Percentiles rank a stretch among this genome's conserved stretches.
phyloP scores from a whole-genome alignment of 768 basidiomycete species.

The Lentinula guzmanii region DNA sequence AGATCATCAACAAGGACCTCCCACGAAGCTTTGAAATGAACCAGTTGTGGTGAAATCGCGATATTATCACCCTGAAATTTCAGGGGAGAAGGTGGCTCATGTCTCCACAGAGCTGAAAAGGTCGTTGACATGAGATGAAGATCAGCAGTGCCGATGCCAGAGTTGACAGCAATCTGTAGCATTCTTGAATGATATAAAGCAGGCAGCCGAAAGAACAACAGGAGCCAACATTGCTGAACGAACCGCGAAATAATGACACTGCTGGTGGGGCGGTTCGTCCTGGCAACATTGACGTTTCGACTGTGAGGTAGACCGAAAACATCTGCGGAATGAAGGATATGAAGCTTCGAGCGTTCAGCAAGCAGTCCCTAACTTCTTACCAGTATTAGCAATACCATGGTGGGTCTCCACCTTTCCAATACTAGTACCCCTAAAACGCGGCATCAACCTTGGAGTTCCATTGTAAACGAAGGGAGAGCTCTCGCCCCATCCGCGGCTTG shows the following conservation, averaged over 20 bases:
- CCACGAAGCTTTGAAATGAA: not conserved
- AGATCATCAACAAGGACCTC: conserved; percentile 3
- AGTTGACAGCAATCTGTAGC: not conserved
- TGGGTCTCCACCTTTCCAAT: too few relatives aligned
- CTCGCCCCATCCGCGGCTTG: not conserved
- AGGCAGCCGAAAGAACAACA: not conserved
- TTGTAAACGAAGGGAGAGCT: not conserved
- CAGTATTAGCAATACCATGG: not conserved
- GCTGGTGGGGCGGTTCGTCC: not conserved
- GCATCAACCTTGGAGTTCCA: not conserved
- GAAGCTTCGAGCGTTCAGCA: not conserved
- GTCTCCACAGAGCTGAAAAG: not conserved
- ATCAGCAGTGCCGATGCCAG: not conserved
- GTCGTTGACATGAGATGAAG: not conserved
- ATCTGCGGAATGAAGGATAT: not conserved
- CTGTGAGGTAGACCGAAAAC: not conserved
- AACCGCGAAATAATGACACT: not conserved
- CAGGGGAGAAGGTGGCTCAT: not conserved
- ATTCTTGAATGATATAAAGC: not conserved
- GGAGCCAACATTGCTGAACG: not conserved
- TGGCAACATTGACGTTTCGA: not conserved
- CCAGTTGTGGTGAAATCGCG: not conserved
- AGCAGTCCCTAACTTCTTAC: not conserved
- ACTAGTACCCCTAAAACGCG: not conserved
- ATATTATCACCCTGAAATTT: not conserved